These are phyloP conservation scores for Aspergillus vadensis DNA, from an alignment of 2,329 filamentous ascomycete genomes.

Conservation along the genomic window DNA sequence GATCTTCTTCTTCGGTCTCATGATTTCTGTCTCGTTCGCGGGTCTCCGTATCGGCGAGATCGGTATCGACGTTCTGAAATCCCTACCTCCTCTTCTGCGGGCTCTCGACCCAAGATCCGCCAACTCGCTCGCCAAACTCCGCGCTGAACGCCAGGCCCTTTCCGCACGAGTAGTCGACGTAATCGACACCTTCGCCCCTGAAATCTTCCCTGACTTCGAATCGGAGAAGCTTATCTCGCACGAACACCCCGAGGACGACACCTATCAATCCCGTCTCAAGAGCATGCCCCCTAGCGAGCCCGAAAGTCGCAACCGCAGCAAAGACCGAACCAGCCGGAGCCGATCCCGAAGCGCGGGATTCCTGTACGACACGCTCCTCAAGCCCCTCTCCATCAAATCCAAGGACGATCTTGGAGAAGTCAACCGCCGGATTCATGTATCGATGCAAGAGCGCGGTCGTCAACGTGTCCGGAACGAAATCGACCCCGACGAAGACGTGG, in stretches of 20 bases:
- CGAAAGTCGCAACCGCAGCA: constrained; percentile 18
- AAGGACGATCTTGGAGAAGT: constrained; percentile 21
- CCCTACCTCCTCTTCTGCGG: constrained; percentile 80
- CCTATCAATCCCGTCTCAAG: constrained; percentile 21
- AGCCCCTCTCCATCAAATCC: constrained; percentile 20
- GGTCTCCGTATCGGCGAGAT: constrained; percentile 93
- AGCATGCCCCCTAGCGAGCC: constrained; percentile 24
- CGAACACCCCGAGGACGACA: constrained; percentile 54
- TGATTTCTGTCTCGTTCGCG: constrained; percentile 82
- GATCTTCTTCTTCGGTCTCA: constrained; percentile 68
- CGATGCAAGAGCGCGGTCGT: constrained; percentile 25
- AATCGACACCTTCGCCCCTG: constrained; percentile 92
- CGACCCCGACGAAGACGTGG: constrained; percentile 14
- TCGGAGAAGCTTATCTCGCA: constrained; percentile 76
- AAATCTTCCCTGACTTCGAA: constrained; percentile 97
- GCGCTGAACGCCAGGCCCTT: constrained; percentile 70
- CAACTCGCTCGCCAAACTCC: constrained; percentile 79
- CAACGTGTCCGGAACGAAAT: constrained; percentile 20
- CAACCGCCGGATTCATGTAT: constrained; percentile 20
- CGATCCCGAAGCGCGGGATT: constrained; percentile 16
- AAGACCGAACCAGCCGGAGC: constrained; percentile 19
- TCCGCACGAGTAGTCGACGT: constrained; percentile 82
- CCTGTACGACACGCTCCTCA: constrained; percentile 15
- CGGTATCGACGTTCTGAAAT: constrained; percentile 99
- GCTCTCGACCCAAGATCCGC: constrained; percentile 81